Evolutionary conservation across 495 filamentous ascomycete species (phyloP).

Genomic region (Xylaria bambusicola): DNA sequence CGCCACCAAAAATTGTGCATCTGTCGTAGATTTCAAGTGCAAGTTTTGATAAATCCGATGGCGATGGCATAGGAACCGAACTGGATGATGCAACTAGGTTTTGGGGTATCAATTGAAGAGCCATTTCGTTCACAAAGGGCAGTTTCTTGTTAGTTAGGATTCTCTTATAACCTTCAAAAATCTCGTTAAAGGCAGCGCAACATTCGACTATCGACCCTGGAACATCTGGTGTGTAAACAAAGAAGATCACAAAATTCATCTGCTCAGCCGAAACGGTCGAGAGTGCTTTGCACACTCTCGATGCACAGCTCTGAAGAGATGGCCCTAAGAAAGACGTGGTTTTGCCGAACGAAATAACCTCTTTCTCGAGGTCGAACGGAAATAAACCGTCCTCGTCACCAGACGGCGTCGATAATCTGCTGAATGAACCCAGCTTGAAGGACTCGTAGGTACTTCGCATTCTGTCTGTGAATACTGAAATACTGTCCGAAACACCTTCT

Average conservation of each 20-base stretch:
- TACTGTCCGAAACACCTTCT: constrained; percentile 58
- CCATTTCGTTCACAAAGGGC: constrained; percentile 63
- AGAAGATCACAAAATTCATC: constrained; percentile 78
- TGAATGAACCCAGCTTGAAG: constrained; percentile 74
- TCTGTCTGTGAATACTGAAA: constrained; percentile 69
- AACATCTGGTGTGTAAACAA: constrained; percentile 73
- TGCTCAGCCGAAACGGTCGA: constrained; percentile 36
- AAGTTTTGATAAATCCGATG: constrained; percentile 65
- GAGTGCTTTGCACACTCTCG: constrained; percentile 40
- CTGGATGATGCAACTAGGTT: constrained; percentile 67
- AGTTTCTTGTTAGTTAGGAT: constrained; percentile 54
- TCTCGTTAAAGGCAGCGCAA: constrained; percentile 73
- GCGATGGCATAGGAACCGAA: constrained; percentile 65
- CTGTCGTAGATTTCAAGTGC: constrained; percentile 88
- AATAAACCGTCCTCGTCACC: constrained; percentile 62
- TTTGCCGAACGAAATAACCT: constrained; percentile 33
- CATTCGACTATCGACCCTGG: constrained; percentile 69
- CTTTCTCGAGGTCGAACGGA: constrained; percentile 49
- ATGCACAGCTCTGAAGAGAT: constrained; percentile 25
- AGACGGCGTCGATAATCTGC: constrained; percentile 53
- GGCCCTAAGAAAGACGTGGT: constrained; percentile 35
- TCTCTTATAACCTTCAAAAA: constrained; percentile 69
- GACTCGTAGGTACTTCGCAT: constrained; percentile 75
- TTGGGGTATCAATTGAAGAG: constrained; percentile 80
- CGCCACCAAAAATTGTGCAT: constrained; percentile 60